A percentile compares a stretch with the other conserved stretches of the same genome.
Conservation (phyloP, 495 filamentous ascomycete genomes). For the Penicillium arizonense region DNA sequence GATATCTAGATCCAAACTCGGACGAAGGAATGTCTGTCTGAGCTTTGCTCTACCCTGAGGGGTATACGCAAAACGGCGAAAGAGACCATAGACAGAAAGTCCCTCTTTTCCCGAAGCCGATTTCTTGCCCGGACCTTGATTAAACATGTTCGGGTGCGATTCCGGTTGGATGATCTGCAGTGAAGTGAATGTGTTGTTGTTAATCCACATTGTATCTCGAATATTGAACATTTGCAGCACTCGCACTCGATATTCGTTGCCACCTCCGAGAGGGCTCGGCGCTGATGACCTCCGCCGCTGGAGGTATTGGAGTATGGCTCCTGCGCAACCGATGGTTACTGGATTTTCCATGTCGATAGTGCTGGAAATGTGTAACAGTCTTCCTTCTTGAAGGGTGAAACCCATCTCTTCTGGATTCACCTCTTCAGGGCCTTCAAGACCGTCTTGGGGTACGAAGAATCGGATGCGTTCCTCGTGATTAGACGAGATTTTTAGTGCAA, state of each 20-base stretch:
- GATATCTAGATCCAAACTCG: constrained; percentile 62
- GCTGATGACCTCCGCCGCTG: constrained; percentile 63
- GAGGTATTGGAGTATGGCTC: constrained; percentile 78
- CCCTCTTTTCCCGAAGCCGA: constrained; percentile 78
- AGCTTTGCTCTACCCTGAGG: constrained; percentile 77
- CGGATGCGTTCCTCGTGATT: constrained; percentile 34
- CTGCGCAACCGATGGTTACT: constrained; percentile 76
- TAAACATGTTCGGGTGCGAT: constrained; percentile 79
- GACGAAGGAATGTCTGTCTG: constrained; percentile 81
- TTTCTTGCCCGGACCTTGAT: constrained; percentile 68
- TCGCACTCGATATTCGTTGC: constrained; percentile 56
- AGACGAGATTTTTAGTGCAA: constrained; percentile 47
- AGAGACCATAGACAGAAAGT: constrained; percentile 85
- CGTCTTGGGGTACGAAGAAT: constrained; percentile 59
- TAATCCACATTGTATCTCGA: constrained; percentile 79
- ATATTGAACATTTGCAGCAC: constrained; percentile 77
- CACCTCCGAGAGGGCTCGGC: background rate
- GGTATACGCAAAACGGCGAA: constrained; percentile 73
- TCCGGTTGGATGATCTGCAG: constrained; percentile 87
- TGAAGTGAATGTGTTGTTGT: constrained; percentile 72
- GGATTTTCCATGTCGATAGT: constrained; percentile 77
- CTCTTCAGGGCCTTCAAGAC: constrained; percentile 43
- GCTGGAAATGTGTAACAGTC: constrained; percentile 68
- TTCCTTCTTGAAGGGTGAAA: constrained; percentile 56
- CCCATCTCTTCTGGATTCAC: constrained; percentile 46